Percentiles rank a stretch among this genome's conserved stretches.
These are phyloP conservation scores for Fusarium ramigenum DNA, from an alignment of 2,329 filamentous ascomycete species.

Conservation along the genomic window DNA sequence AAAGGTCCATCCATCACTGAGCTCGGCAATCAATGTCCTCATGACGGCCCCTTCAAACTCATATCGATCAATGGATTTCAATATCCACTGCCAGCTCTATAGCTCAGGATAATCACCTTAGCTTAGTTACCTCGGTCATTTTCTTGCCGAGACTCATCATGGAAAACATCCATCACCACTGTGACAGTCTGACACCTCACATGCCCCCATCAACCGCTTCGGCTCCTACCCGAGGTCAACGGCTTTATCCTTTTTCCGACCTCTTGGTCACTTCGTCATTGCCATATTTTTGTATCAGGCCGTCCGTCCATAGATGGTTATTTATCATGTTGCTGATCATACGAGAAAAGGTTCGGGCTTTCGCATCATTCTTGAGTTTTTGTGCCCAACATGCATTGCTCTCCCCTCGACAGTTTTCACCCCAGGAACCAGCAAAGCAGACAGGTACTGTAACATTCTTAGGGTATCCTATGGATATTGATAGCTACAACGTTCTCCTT, in stretches of 20 bases:
- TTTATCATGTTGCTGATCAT: not conserved
- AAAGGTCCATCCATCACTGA: not conserved
- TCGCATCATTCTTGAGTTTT: not conserved
- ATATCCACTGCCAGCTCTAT: slow-evolving; percentile 6
- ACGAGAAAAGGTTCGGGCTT: not conserved
- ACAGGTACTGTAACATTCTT: slow-evolving; percentile 15
- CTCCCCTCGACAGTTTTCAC: not conserved
- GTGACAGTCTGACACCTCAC: slow-evolving; percentile 12
- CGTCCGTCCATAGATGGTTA: not conserved
- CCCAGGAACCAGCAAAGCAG: not conserved
- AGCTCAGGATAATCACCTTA: slow-evolving; percentile 4
- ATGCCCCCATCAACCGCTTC: slow-evolving; percentile 16
- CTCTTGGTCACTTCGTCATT: not conserved
- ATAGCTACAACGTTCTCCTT: slow-evolving; percentile 1
- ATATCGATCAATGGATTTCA: slow-evolving; percentile 2
- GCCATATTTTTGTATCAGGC: not conserved
- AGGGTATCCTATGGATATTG: not conserved
- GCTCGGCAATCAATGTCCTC: slow-evolving; percentile 13
- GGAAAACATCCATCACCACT: not conserved
- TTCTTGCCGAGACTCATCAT: slow-evolving; percentile 20
- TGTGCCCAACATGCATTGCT: not conserved
- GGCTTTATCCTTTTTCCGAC: not conserved
- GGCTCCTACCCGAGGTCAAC: slow-evolving; percentile 33
- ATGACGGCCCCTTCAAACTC: not conserved
- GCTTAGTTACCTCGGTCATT: slow-evolving; percentile 34